Evolutionary conservation across 1,139 yeast species (phyloP), one percentile per base, ranked within the genome.

Genomic region (Debaryomyces sp.): DNA sequence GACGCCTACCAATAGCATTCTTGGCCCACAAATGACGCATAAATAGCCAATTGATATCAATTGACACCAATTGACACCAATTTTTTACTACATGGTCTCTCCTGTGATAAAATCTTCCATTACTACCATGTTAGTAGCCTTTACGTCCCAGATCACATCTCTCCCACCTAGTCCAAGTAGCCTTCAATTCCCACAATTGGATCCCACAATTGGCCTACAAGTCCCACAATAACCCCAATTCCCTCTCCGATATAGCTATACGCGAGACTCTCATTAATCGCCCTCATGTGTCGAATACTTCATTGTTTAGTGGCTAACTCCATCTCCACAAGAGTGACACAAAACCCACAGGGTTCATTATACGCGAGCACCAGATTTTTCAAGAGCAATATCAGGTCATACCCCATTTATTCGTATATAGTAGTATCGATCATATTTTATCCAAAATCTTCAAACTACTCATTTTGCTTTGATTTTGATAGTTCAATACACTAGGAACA

Each of bases 311-410:
- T 32, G 12, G 12, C 8, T 32, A 32, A 32, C 22, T 3, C 18
- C 12, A 21, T 22, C 22, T 21, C 13, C 15, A 21, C 26, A 12
- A 12, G n/a, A 35, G 38, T 24, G 42, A 41, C 43, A 41, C 43
- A 41, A 41, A 41, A 30, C 18, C 36, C 34, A 8, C 9, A 18
- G 6, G 23, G 15, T 35, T 17, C n/a, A 21, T 17, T 21, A 12
- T 15, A 27, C 29, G 34, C 42, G 42, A 39, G 26, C 22, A 39
- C 12, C 18, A n/a, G 34, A 39, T 39, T 39, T 41, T 29, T 32
- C 35, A 41, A 12, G 15, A 41, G 43, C 43, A 41, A 41, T 27
- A 27, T 41, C 43, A 39, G 43, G 43, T 41, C 43, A 41, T 41
- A 41, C 43, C 43, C 43, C 13, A 30, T 30, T 41, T 30, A 12